Conservation (phyloP, 2,329 filamentous ascomycete species). For the Ustulina deusta region DNA sequence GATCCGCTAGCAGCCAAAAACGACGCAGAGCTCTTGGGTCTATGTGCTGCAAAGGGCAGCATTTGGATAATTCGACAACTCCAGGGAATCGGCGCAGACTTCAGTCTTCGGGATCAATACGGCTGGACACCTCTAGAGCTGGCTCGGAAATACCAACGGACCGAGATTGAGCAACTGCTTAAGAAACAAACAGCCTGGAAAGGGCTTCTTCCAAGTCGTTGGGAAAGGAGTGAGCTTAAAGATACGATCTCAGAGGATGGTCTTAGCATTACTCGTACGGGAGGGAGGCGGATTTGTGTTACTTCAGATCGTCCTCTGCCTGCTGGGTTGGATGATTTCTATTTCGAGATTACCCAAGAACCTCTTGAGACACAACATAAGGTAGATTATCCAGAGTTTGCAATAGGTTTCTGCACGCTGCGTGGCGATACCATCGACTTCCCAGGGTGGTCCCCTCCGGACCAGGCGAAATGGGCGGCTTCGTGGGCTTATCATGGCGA, state of each 20-base stretch:
- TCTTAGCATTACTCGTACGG: background rate
- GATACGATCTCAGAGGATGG: slow-evolving; percentile 7
- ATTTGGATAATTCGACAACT: slow-evolving; percentile 3
- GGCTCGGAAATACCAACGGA: background rate
- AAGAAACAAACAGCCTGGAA: slow-evolving; percentile 14
- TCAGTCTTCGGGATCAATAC: slow-evolving; percentile 1
- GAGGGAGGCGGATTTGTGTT: background rate
- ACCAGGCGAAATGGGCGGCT: background rate
- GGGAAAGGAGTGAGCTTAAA: slow-evolving; percentile 4
- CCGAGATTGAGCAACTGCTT: background rate
- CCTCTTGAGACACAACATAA: background rate
- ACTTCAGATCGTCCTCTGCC: slow-evolving; percentile 15
- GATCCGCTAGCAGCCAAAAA: slow-evolving; percentile 2
- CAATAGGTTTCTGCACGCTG: slow-evolving; percentile 9
- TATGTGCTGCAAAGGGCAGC: slow-evolving; percentile 10
- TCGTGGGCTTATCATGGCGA: slow-evolving; percentile 11
- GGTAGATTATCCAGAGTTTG: background rate
- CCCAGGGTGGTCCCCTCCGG: background rate
- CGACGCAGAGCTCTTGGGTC: slow-evolving; percentile 1
- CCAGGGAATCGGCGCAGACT: background rate
- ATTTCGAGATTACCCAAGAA: slow-evolving; percentile 14
- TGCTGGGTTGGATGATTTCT: slow-evolving; percentile 14
- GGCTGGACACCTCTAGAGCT: slow-evolving; percentile 15
- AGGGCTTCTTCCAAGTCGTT: slow-evolving; percentile 12
- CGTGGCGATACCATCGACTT: background rate